Conservation (phyloP, 768 basidiomycete species). For the Tulasnella sp. region DNA sequence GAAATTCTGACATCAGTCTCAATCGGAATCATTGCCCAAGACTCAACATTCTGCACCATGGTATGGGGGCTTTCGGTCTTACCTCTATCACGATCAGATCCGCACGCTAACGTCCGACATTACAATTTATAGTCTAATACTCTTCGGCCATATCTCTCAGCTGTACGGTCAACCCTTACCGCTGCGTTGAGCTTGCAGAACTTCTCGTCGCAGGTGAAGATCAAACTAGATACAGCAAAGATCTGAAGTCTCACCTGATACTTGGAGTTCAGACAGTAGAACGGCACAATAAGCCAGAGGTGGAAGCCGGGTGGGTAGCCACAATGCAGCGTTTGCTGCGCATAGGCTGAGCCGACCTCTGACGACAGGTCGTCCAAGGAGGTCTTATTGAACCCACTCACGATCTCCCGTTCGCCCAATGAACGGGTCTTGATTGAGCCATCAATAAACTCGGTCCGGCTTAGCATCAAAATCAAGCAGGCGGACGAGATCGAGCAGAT, state of each 20-base stretch:
- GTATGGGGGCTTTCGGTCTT: too few relatives aligned
- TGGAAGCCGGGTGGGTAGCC: slow-evolving; percentile 63
- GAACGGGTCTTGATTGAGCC: slow-evolving; percentile 96
- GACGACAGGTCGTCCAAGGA: slow-evolving; percentile 74
- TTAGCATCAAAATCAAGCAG: slow-evolving; percentile 98
- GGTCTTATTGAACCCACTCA: slow-evolving; percentile 84
- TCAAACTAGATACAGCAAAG: slow-evolving; percentile 17
- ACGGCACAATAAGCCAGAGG: slow-evolving; percentile 93
- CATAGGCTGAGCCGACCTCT: background rate
- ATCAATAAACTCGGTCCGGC: slow-evolving; percentile 90
- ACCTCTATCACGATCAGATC: too few relatives aligned
- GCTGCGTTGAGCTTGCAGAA: slow-evolving; percentile 94
- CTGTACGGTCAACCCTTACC: slow-evolving; percentile 92
- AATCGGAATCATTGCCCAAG: too few relatives aligned
- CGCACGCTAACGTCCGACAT: too few relatives aligned
- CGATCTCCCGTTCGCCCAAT: slow-evolving; percentile 93
- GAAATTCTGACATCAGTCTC: too few relatives aligned
- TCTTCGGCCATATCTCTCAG: slow-evolving; percentile 88
- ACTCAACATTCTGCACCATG: too few relatives aligned
- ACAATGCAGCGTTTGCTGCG: background rate
- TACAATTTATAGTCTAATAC: slow-evolving; percentile 68
- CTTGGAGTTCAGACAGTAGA: slow-evolving; percentile 63
- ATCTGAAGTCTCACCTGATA: background rate
- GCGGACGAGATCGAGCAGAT: slow-evolving; percentile 98
- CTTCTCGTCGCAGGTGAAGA: slow-evolving; percentile 85